A percentile compares a stretch with the other conserved stretches of the same genome.
Evolutionary conservation across 1,284 basidiomycete genomes (phyloP).

Genomic region (Malassezia obtusa): DNA sequence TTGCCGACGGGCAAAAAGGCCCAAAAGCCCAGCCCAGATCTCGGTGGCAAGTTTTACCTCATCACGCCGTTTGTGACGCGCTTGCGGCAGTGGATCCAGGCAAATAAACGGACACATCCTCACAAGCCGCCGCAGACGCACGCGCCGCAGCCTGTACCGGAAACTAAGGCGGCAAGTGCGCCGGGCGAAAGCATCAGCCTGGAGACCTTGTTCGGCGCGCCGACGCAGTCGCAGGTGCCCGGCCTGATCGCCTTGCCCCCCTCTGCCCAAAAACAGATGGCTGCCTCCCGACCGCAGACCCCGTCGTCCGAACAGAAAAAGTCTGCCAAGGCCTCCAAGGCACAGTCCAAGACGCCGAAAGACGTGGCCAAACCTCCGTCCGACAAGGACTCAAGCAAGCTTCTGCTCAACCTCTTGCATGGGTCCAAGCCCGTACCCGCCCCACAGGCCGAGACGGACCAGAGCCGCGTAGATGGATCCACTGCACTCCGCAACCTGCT

Average conservation of each 20-base stretch:
- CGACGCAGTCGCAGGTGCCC: background rate
- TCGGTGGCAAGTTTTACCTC: conserved; percentile 74
- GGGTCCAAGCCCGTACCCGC: conserved; percentile 9
- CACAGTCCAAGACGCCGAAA: background rate
- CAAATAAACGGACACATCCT: conserved; percentile 32
- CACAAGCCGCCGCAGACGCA: conserved; percentile 11
- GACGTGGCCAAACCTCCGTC: background rate
- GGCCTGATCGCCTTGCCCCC: conserved; percentile 10
- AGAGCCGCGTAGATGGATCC: conserved; percentile 9
- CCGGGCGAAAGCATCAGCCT: background rate
- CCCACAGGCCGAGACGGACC: background rate
- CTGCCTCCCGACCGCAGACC: background rate
- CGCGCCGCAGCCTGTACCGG: background rate
- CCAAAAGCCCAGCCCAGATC: conserved; percentile 52
- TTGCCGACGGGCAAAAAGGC: conserved; percentile 87
- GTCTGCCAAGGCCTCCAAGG: background rate
- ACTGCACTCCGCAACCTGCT: conserved; percentile 9
- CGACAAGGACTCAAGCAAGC: background rate
- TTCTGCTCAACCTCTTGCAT: conserved; percentile 5
- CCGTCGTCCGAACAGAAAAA: background rate
- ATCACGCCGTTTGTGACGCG: conserved; percentile 77
- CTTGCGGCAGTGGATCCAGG: conserved; percentile 42
- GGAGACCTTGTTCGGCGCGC: conserved; percentile 1
- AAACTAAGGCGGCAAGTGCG: background rate
- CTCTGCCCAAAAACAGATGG: conserved; percentile 5